Evolutionary conservation across 2,329 filamentous ascomycete species (phyloP).

Genomic region (Neocucurbitaria cava): DNA sequence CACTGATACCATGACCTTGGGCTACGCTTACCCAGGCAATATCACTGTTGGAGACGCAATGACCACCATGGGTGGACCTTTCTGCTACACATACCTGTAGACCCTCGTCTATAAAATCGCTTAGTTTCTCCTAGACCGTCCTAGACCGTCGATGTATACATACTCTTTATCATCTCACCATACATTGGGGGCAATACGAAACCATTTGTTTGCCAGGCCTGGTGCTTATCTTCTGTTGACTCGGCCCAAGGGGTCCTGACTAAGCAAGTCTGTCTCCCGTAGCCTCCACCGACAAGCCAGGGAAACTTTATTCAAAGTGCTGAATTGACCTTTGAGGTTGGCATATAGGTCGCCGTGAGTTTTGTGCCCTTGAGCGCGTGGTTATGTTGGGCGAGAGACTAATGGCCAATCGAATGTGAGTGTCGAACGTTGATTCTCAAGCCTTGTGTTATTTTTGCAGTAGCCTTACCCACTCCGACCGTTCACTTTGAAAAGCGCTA

Average conservation of each 20-base stretch:
- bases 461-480: too few relatives aligned
- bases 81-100: slow-evolving; percentile 55
- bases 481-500: background rate
- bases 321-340: too few relatives aligned
- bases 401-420: slow-evolving; percentile 1
- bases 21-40: slow-evolving; percentile 40
- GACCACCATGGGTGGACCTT: slow-evolving; percentile 55
- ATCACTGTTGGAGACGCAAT: slow-evolving; percentile 51
- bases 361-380: too few relatives aligned
- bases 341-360: too few relatives aligned
- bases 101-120: background rate
- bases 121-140: background rate
- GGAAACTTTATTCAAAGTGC: too few relatives aligned
- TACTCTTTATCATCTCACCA: slow-evolving; percentile 9
- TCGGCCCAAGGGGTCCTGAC: too few relatives aligned
- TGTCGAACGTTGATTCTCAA: slow-evolving; percentile 18
- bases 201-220: background rate
- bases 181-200: background rate
- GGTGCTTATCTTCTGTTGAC: background rate
- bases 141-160: too few relatives aligned
- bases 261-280: too few relatives aligned
- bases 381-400: too few relatives aligned
- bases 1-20: slow-evolving; percentile 52
- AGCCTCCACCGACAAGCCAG: too few relatives aligned
- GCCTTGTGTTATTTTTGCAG: too few relatives aligned